phyloP scores from a whole-genome alignment of 768 basidiomycete species.

The Panaeolus cyanescens region DNA sequence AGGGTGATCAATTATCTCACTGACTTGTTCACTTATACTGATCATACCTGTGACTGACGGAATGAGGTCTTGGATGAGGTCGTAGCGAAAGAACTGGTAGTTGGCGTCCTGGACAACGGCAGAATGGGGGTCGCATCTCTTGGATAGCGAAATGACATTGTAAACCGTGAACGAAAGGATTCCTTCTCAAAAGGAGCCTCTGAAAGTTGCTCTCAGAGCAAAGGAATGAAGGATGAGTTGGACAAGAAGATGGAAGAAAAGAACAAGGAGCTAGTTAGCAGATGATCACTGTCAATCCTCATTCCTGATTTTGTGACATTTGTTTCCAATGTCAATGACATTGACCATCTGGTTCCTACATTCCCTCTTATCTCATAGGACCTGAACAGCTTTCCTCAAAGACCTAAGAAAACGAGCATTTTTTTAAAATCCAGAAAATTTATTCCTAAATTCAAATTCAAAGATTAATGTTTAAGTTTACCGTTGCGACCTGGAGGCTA shows the following conservation, averaged over 20 bases:
- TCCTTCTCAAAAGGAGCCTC: conserved; percentile 1
- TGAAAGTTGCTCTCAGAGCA: not conserved
- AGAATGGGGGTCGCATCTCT: not conserved
- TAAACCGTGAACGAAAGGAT: not conserved
- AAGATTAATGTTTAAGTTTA: not conserved
- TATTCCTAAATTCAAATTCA: no score
- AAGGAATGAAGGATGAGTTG: conserved; percentile 1
- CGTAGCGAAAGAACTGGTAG: not conserved
- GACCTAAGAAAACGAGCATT: no score
- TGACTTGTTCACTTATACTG: no score
- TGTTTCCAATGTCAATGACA: no score
- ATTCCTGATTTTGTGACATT: no score
- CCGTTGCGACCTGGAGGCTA: not conserved
- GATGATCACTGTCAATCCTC: not conserved
- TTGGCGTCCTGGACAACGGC: not conserved
- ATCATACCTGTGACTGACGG: not conserved
- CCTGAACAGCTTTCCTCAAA: no score
- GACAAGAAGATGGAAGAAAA: not conserved
- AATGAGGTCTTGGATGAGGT: not conserved
- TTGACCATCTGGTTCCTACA: no score
- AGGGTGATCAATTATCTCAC: no score
- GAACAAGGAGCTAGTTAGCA: not conserved
- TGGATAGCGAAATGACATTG: not conserved
- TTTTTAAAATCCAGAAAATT: no score
- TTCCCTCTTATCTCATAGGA: no score